Conservation (phyloP, 2,329 filamentous ascomycete genomes). For the Penicillium sp. region DNA sequence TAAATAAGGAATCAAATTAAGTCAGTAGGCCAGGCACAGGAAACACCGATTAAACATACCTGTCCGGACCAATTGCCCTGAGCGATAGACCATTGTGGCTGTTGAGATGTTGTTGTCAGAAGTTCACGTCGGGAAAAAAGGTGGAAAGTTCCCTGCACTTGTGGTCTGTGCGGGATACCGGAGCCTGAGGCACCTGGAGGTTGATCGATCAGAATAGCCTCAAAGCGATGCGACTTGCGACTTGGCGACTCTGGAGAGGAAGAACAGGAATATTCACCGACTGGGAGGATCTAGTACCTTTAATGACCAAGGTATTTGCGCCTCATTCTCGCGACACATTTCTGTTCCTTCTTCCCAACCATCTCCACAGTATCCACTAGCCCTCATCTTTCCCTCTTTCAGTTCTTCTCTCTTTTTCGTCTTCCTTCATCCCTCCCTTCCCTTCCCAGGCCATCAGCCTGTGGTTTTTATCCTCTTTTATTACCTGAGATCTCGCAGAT, state of each 20-base stretch:
- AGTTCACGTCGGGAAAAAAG: slow-evolving; percentile 32
- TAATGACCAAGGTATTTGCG: not conserved
- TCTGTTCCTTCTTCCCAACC: slow-evolving; percentile 15
- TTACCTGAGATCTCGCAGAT: slow-evolving; percentile 3
- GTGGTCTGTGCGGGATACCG: slow-evolving; percentile 21
- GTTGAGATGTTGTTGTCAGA: slow-evolving; percentile 27
- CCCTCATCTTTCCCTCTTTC: slow-evolving; percentile 30
- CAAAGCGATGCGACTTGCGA: slow-evolving; percentile 7
- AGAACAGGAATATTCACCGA: not conserved
- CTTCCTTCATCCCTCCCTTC: slow-evolving; percentile 17
- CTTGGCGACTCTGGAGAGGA: not conserved
- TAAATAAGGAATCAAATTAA: not conserved
- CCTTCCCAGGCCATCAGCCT: slow-evolving; percentile 19
- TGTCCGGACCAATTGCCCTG: slow-evolving; percentile 40
- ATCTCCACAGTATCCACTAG: slow-evolving; percentile 35
- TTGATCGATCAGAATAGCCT: slow-evolving; percentile 23
- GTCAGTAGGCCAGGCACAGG: slow-evolving; percentile 1
- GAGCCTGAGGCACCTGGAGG: slow-evolving; percentile 15
- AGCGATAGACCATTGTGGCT: slow-evolving; percentile 42
- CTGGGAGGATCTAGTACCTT: not conserved
- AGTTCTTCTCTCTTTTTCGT: slow-evolving; percentile 23
- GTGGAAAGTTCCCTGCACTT: slow-evolving; percentile 26
- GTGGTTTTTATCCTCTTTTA: slow-evolving; percentile 11
- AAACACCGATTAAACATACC: slow-evolving; percentile 26
- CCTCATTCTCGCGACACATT: slow-evolving; percentile 1